Evolutionary conservation across 768 basidiomycete genomes (phyloP).

Genomic region (Mycena filopes): DNA sequence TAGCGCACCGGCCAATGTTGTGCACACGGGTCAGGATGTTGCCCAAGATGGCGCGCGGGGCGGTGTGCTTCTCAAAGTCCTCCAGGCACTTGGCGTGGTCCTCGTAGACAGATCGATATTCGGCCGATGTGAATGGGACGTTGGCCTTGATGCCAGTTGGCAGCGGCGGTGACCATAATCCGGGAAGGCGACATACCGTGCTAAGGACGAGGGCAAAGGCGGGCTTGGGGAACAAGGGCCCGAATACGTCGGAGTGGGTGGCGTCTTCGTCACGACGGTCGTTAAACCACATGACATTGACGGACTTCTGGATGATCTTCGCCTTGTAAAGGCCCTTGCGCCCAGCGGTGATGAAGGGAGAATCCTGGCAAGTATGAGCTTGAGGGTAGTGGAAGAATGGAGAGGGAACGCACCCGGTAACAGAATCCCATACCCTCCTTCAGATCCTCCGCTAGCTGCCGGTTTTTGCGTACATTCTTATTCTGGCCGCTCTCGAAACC

Average conservation of each 20-base stretch:
- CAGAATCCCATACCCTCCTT: constrained; percentile 32
- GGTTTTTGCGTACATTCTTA: constrained; percentile 31
- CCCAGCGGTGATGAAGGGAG: too few species aligned
- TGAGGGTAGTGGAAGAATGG: too few species aligned
- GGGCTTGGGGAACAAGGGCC: constrained; percentile 31
- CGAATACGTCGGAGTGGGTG: constrained; percentile 34
- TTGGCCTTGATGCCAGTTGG: constrained; percentile 2
- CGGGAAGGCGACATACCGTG: constrained; percentile 13
- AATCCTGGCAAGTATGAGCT: too few species aligned
- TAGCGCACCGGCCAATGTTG: constrained; percentile 26
- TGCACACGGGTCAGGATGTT: constrained; percentile 8
- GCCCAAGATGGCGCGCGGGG: not conserved
- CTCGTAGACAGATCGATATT: constrained; percentile 30
- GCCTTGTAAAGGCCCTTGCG: constrained; percentile 43
- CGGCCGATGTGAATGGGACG: constrained; percentile 28
- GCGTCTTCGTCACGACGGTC: constrained; percentile 40
- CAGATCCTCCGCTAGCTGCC: constrained; percentile 33
- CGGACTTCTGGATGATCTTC: constrained; percentile 35
- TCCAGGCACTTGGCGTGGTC: constrained; percentile 25
- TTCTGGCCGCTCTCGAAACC: constrained; percentile 37
- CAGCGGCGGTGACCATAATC: not conserved
- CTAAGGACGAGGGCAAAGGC: constrained; percentile 34
- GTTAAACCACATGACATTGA: constrained; percentile 41
- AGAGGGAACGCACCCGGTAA: too few species aligned
- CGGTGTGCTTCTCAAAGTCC: constrained; percentile 6